Evolutionary conservation across 1,139 yeast genomes (phyloP), one percentile per base, ranked within the genome.

Genomic region (Sugiyamaella castrensis): DNA sequence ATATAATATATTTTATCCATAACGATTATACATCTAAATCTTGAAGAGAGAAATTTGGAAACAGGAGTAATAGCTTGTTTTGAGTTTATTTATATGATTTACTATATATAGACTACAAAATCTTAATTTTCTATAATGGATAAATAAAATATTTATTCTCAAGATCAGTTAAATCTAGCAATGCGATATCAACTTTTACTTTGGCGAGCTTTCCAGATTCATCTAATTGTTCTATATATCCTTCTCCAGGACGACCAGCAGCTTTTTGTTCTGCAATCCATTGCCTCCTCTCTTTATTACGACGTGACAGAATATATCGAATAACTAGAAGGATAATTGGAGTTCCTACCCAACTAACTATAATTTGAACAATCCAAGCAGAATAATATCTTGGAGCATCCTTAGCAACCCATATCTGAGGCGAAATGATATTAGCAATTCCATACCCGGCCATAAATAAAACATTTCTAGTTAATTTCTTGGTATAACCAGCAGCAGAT

Each of bases 101-200:
- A 5, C 5, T 19, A 19, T 19, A 19, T 19, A 19, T 19, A 4
- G 3, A 19, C 24, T 3, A 19, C 3, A 19, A 19, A 19, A 19
- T 19, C 5, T 19, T 5, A 19, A 5, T 19, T 19, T 19, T 19
- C 5, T 56, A 71, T 16, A 69, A 55, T 11, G 76, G 75, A 56
- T 76, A 76, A 12, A 75, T 71, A 44, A 72, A 74, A n/a, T 68
- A 62, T 50, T 72, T 65, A 54, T 75, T 75, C 56, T 75, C 77
- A 37, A 71, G 62, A 54, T 76, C 80, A 11, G 80, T 76, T 34
- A 75, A 60, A 60, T 75, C 80, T 40, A 75, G 60, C 41, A 67
- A 63, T 1, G 79, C 77, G 10, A 67, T 55, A 40, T 71, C 64
- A 2, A 72, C 77, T 35, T 62, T 64, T 11, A 63, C 48, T 36